Evolutionary conservation across 768 basidiomycete genomes (phyloP), one percentile per base, ranked within the genome.

Genomic region (Calocybe cyanea): DNA sequence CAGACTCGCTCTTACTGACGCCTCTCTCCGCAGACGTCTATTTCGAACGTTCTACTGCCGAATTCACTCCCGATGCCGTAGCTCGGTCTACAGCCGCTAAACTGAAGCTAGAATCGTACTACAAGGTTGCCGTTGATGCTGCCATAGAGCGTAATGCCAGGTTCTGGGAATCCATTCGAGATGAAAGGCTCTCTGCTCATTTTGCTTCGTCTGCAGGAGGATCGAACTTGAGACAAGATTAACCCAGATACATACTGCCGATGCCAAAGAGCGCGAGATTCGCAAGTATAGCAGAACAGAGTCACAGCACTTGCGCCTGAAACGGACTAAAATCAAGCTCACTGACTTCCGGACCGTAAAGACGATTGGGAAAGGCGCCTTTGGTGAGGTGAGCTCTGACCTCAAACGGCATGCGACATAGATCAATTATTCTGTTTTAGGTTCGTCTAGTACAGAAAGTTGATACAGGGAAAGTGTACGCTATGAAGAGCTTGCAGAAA

Each of bases 401-500:
- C 10, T 20, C 30, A 28, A 8, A 38, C 40, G 23, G 25, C 25
- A 28, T 28, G 11, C 11, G 6, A 28, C n/a, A 28, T 28, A 28
- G 25, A 28, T 28, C 11, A 28, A 28, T 6, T 28, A 28, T 38
- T 18, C 19, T 31, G 33, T 30, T 19, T 31, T 47, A 92, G 90
- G 93, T 97, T 28, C 83, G 95, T 45, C 72, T 99, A 34, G 93
- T 96, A 34, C 95, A 99, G 66, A 99, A 99, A 69, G 80, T 85
- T 43, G 95, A 98, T 62, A 97, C 95, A 1, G 92, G 88, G 43
- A 95, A 93, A 72, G 95, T 99, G 36, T 99, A 97, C 63, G 95
- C 95, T 28, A 98, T 99, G 95, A 99, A 99, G 77, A 96, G 93
- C 53, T 67, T 99, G 61, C 85, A 91, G 67, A 99, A 99, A 71